Evolutionary conservation across 495 filamentous ascomycete genomes (phyloP).

Genomic region (Bombardia bombarda): DNA sequence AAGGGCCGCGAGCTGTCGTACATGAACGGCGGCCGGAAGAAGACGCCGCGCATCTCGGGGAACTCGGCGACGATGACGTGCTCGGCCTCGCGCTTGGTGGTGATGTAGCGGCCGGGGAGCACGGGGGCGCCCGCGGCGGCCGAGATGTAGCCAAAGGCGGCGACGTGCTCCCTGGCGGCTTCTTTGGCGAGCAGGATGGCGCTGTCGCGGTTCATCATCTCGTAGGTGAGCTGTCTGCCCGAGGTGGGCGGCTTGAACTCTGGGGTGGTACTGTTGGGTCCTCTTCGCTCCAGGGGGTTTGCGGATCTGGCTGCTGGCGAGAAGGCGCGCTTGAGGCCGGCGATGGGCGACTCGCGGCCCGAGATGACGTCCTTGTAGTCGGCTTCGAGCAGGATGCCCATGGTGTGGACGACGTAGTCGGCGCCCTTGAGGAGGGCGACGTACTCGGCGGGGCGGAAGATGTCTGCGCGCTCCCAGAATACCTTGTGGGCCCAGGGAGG

Average conservation of each 20-base stretch:
- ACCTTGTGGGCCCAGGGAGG: conserved; percentile 78
- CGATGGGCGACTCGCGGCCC: conserved; percentile 67
- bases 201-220: conserved; percentile 91
- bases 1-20: conserved; percentile 76
- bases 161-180: conserved; percentile 52
- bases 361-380: conserved; percentile 92
- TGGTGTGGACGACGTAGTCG: conserved; percentile 79
- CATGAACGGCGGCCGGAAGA: conserved; percentile 79
- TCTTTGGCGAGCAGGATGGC: conserved; percentile 82
- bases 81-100: conserved; percentile 89
- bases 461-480: conserved; percentile 79
- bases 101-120: conserved; percentile 78
- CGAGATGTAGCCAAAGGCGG: conserved; percentile 77
- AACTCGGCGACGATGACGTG: conserved; percentile 62
- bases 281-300: conserved; percentile 52
- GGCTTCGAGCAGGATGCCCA: conserved; percentile 95
- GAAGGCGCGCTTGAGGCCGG: conserved; percentile 72
- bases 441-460: conserved; percentile 75
- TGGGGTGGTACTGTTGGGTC: conserved; percentile 39
- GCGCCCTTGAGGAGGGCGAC: conserved; percentile 60
- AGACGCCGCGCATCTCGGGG: conserved; percentile 67
- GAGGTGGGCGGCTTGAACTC: conserved; percentile 51
- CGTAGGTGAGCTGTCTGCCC: conserved; percentile 81
- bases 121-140: conserved; percentile 79
- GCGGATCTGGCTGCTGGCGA: conserved; percentile 51